Evolutionary conservation across 148 eudicot genomes (phyloP).

Genomic region (Dianthus caryophyllus): DNA sequence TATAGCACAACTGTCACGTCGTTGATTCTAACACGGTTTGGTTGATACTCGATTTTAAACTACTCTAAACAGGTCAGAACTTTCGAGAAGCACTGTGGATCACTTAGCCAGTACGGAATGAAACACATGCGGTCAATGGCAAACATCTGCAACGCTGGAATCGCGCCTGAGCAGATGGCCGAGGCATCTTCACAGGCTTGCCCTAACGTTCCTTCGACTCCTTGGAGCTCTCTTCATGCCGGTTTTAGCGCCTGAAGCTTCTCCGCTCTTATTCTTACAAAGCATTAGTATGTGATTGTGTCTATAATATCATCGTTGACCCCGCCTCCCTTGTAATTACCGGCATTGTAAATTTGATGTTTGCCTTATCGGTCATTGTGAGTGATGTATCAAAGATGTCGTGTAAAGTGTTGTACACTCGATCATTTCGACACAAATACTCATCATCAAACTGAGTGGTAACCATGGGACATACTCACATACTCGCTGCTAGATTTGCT

Average conservation of each 20-base stretch:
- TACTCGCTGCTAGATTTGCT: too few relatives aligned
- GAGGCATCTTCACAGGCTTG: slow-evolving; percentile 90
- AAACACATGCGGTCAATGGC: slow-evolving; percentile 95
- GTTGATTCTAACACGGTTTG: not conserved
- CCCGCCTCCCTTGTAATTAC: slow-evolving; percentile 4
- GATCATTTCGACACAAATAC: not conserved
- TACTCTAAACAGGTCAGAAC: slow-evolving; percentile 61
- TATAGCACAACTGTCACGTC: not conserved
- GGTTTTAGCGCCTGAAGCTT: slow-evolving; percentile 73
- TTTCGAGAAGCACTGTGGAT: slow-evolving; percentile 83
- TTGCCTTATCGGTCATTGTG: not conserved
- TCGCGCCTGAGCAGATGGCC: slow-evolving; percentile 59
- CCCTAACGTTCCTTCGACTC: slow-evolving; percentile 51
- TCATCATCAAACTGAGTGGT: too few relatives aligned
- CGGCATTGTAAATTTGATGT: not conserved
- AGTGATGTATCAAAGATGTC: not conserved
- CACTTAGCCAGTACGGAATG: slow-evolving; percentile 90
- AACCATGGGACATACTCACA: too few relatives aligned
- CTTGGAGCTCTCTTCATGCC: slow-evolving; percentile 78
- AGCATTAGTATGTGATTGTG: not conserved
- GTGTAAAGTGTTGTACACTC: not conserved
- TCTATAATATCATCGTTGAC: not conserved
- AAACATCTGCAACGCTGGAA: slow-evolving; percentile 86
- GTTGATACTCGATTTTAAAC: not conserved
- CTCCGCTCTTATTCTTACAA: not conserved